Conservation (phyloP, 352 stramenopile species). For the Phytophthora chlamydospora region DNA sequence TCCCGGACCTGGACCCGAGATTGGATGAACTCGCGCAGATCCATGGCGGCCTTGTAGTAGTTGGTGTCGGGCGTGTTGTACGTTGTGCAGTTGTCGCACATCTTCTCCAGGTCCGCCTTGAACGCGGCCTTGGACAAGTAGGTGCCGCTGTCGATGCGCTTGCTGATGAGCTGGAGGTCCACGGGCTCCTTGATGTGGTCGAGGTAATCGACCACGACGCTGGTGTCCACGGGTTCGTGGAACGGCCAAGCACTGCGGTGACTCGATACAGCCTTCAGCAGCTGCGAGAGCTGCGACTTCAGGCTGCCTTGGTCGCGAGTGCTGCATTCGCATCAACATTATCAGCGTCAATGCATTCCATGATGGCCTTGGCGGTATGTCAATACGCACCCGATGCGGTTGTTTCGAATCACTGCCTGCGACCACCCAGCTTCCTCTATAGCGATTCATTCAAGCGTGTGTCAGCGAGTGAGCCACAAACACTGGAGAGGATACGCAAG, state of each 20-base stretch:
- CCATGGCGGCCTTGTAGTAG: conserved; percentile 92
- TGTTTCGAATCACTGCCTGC: conserved; percentile 86
- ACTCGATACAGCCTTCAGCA: conserved; percentile 92
- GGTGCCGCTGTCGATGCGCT: conserved; percentile 77
- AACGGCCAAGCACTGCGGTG: conserved; percentile 98
- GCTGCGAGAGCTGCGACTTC: conserved; percentile 84
- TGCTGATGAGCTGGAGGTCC: conserved; percentile 84
- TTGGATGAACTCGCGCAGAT: conserved; percentile 80
- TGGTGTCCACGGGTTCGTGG: conserved; percentile 96
- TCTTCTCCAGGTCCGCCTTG: conserved; percentile 94
- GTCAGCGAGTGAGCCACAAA: conserved; percentile 2
- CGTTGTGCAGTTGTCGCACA: conserved; percentile 97
- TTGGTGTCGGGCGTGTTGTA: conserved; percentile 98
- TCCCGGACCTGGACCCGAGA: conserved; percentile 66
- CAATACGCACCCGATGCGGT: conserved; percentile 68
- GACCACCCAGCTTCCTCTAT: conserved; percentile 88
- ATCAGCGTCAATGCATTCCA: conserved; percentile 4
- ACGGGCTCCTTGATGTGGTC: conserved; percentile 97
- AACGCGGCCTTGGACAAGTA: conserved; percentile 94
- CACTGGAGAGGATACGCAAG: not conserved
- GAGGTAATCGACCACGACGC: conserved; percentile 96
- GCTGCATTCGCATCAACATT: conserved; percentile 23
- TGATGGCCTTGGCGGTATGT: not conserved
- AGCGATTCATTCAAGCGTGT: not conserved
- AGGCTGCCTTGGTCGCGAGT: conserved; percentile 82